Conservation (phyloP, 2,329 filamentous ascomycete genomes). For the Fonsecaea monophora region DNA sequence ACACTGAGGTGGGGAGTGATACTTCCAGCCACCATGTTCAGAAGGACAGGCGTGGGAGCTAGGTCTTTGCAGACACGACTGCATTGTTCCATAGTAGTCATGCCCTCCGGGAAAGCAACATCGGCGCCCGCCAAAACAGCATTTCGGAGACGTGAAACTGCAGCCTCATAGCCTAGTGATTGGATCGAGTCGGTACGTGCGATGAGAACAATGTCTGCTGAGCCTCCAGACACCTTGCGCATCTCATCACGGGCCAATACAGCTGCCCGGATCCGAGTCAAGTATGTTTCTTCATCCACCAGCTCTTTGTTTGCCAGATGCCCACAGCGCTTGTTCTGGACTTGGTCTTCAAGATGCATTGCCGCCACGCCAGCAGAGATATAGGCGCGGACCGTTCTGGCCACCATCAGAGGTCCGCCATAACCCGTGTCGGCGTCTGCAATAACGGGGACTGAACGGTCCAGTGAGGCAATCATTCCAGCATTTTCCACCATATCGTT, state of each 20-base stretch:
- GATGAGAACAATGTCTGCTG: slow-evolving; percentile 53
- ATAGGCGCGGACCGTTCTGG: slow-evolving; percentile 59
- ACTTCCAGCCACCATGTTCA: slow-evolving; percentile 55
- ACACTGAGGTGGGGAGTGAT: slow-evolving; percentile 49
- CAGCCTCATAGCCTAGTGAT: slow-evolving; percentile 49
- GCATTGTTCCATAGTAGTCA: slow-evolving; percentile 48
- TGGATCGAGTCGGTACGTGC: slow-evolving; percentile 50
- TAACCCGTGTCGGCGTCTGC: slow-evolving; percentile 62
- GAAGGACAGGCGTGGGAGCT: slow-evolving; percentile 49
- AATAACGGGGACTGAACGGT: slow-evolving; percentile 57
- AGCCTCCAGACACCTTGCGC: slow-evolving; percentile 18
- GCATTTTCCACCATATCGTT: slow-evolving; percentile 61
- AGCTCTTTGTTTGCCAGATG: slow-evolving; percentile 50
- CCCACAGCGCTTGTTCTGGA: slow-evolving; percentile 49
- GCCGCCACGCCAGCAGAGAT: slow-evolving; percentile 61
- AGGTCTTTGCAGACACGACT: slow-evolving; percentile 47
- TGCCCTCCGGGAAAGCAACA: slow-evolving; percentile 51
- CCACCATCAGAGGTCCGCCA: slow-evolving; percentile 56
- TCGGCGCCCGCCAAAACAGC: slow-evolving; percentile 51
- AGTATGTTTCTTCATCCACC: slow-evolving; percentile 46
- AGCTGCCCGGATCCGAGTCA: slow-evolving; percentile 49
- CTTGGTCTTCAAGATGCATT: slow-evolving; percentile 63
- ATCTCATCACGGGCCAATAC: slow-evolving; percentile 48
- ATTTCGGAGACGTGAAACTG: slow-evolving; percentile 46
- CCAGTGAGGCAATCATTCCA: slow-evolving; percentile 60